These are phyloP conservation scores for Centaurea solstitialis DNA, from an alignment of 129 eudicot species.

Conservation along the genomic window DNA sequence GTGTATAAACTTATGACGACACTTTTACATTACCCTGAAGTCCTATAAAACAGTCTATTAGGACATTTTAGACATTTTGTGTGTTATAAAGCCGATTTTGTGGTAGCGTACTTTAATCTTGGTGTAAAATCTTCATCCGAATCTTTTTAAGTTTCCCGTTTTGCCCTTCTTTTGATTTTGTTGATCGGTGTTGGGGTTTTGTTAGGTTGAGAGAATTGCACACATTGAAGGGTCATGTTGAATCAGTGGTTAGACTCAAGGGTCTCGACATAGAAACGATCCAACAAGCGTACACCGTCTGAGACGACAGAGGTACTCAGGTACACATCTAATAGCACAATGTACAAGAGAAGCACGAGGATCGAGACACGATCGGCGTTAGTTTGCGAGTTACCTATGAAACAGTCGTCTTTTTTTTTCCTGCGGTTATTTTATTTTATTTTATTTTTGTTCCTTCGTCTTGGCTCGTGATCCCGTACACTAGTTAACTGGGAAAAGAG, in stretches of 20 bases:
- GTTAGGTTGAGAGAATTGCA: constrained; percentile 86
- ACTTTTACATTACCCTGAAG: neutral
- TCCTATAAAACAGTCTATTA: neutral
- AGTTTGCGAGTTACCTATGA: constrained; percentile 22
- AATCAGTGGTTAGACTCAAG: constrained; percentile 92
- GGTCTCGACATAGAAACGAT: constrained; percentile 96
- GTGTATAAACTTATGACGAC: too few relatives aligned
- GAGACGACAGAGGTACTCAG: constrained; percentile 28
- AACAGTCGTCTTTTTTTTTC: constrained; percentile 16
- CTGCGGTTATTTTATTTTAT: constrained; percentile 17
- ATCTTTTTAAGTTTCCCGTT: neutral
- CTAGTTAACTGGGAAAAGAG: constrained; percentile 30
- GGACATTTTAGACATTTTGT: neutral
- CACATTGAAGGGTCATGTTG: constrained; percentile 95
- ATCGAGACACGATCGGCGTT: neutral
- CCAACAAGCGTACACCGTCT: constrained; percentile 95
- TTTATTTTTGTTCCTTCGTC: constrained; percentile 1
- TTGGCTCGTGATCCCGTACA: constrained; percentile 36
- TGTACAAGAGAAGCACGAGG: constrained; percentile 5
- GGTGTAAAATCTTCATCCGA: neutral
- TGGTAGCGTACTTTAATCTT: too few relatives aligned
- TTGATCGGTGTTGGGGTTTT: constrained; percentile 9
- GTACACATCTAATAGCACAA: neutral
- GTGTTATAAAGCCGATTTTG: neutral
- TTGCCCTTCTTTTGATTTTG: neutral